phyloP scores from a whole-genome alignment of 345 rosid species.

The Citrus mangshanensis region DNA sequence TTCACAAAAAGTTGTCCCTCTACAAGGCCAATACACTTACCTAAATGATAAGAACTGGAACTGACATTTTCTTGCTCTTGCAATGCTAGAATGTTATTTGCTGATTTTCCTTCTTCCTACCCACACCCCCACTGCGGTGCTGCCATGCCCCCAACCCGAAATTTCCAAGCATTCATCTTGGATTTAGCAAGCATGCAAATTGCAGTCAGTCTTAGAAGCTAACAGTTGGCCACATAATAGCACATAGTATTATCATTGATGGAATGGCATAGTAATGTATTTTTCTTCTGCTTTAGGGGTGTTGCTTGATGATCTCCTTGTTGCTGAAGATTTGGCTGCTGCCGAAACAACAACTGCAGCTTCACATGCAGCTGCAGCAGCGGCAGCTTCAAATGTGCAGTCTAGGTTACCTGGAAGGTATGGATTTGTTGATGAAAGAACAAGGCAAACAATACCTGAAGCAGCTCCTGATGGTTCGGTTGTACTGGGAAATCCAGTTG shows the following conservation, averaged over 20 bases:
- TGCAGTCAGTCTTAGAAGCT: neutral
- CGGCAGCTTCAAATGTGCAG: constrained; percentile 68
- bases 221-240: neutral
- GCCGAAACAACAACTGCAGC: constrained; percentile 91
- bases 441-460: constrained; percentile 61
- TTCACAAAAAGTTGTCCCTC: neutral
- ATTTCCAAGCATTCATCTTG: neutral
- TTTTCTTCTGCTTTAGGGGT: constrained; percentile 58
- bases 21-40: neutral
- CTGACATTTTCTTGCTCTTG: neutral
- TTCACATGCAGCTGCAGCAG: constrained; percentile 92
- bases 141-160: neutral
- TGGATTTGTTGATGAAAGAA: constrained; percentile 78
- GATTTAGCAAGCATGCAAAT: neutral
- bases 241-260: neutral
- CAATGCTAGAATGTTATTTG: neutral
- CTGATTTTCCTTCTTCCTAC: neutral
- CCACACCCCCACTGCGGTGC: neutral
- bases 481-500: constrained; percentile 90
- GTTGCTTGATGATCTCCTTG: constrained; percentile 94
- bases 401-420: constrained; percentile 71
- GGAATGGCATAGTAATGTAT: constrained; percentile 7
- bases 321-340: constrained; percentile 93
- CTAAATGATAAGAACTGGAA: neutral
- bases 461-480: constrained; percentile 78